These are phyloP conservation scores for Candida argentea DNA, from an alignment of 805 yeast species.

Conservation along the genomic window DNA sequence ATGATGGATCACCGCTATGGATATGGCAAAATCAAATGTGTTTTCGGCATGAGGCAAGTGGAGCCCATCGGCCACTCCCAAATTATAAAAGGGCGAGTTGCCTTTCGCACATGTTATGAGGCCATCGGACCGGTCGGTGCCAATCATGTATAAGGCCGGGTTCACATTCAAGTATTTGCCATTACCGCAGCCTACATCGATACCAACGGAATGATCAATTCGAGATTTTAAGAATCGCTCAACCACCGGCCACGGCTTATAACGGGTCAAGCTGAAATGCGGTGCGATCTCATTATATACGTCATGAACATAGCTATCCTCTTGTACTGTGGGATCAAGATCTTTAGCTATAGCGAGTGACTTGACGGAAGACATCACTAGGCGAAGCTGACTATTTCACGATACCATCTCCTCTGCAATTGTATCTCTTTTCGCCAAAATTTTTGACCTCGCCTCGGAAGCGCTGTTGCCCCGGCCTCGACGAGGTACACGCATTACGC, in stretches of 20 bases:
- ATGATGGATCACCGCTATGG: conserved; percentile 94
- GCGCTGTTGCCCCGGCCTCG: too few species aligned
- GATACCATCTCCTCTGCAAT: not conserved
- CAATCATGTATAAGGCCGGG: conserved; percentile 56
- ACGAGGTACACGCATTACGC: too few species aligned
- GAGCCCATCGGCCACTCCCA: conserved; percentile 76
- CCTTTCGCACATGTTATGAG: conserved; percentile 53
- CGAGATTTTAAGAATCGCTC: conserved; percentile 50
- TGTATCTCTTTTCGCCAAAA: too few species aligned
- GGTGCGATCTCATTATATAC: conserved; percentile 88
- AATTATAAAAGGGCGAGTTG: conserved; percentile 36
- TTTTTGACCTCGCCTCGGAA: not conserved
- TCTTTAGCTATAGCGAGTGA: conserved; percentile 17
- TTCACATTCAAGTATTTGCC: conserved; percentile 83
- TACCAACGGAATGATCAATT: conserved; percentile 54
- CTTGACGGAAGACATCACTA: conserved; percentile 24
- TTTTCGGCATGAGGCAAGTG: conserved; percentile 28
- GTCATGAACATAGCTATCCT: conserved; percentile 74
- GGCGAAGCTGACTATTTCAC: too few species aligned
- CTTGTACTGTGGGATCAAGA: conserved; percentile 48
- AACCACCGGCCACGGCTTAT: conserved; percentile 97
- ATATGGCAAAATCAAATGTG: conserved; percentile 74
- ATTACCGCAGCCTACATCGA: conserved; percentile 96
- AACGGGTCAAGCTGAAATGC: conserved; percentile 89
- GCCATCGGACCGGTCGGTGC: conserved; percentile 67